Conservation (phyloP, 2,329 filamentous ascomycete genomes). For the Amauroascus niger region DNA sequence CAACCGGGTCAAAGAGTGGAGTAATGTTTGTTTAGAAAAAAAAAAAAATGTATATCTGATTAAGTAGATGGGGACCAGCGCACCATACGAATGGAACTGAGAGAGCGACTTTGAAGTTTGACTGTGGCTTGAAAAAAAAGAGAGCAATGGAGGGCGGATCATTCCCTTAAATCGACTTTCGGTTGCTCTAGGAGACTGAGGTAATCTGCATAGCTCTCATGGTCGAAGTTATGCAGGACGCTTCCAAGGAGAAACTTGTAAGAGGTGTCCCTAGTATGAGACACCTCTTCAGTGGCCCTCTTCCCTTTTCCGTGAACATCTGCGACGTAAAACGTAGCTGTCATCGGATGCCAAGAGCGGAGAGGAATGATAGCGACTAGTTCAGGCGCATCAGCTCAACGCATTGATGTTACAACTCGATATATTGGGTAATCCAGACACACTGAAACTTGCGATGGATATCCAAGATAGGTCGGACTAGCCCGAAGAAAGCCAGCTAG, state of each 20-base stretch:
- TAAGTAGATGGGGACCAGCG: slow-evolving; percentile 17
- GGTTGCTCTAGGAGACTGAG: neutral
- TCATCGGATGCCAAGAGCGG: slow-evolving; percentile 6
- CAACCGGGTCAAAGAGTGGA: slow-evolving; percentile 12
- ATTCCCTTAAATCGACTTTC: slow-evolving; percentile 12
- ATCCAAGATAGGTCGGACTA: slow-evolving; percentile 2
- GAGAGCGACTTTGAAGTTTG: slow-evolving; percentile 13
- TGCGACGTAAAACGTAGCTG: slow-evolving; percentile 17
- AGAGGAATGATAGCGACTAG: slow-evolving; percentile 1
- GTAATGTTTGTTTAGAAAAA: slow-evolving; percentile 9
- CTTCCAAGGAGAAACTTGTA: slow-evolving; percentile 11
- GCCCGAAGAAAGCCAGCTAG: slow-evolving; percentile 1
- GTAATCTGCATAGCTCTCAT: slow-evolving; percentile 3
- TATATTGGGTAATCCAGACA: slow-evolving; percentile 10
- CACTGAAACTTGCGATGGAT: slow-evolving; percentile 7
- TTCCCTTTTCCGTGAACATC: slow-evolving; percentile 7
- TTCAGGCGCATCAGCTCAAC: neutral
- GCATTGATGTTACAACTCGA: slow-evolving; percentile 12
- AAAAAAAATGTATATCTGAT: too few relatives aligned
- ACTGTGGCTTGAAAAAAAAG: slow-evolving; percentile 7
- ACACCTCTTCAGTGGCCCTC: slow-evolving; percentile 5
- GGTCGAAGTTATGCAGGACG: slow-evolving; percentile 8
- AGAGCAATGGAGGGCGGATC: slow-evolving; percentile 8
- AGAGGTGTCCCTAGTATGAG: slow-evolving; percentile 14
- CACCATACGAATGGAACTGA: slow-evolving; percentile 15